Evolutionary conservation across 441 rosid genomes (phyloP), one percentile per base, ranked within the genome.

Genomic region (Melastoma candidum): DNA sequence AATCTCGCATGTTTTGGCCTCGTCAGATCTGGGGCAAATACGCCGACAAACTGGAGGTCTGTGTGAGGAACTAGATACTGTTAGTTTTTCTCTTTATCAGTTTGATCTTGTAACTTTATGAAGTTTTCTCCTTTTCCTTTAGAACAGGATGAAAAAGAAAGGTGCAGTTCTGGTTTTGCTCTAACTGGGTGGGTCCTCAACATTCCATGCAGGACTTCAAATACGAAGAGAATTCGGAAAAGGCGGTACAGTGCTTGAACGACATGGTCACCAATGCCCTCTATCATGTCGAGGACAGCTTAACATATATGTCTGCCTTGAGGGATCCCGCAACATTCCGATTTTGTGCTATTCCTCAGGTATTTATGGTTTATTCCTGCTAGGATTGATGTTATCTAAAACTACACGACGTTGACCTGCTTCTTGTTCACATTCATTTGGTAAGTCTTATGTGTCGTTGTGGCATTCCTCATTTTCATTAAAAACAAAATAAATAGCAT

Each of bases 1-100:
- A 85, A 77, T 77, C 89, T 1, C 95, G 95, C 71, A 86, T 84
- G 97, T 94, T 94, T 62, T 94, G 97, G 97, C 99, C 97, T 71
- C 87, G 80, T 3, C 70, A 81, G 48, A 85, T 87, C 49, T 94
- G 97, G 97, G 72, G 83, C 49, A 84, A 86, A 73, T 88, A 93
- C 70, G 90, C 73, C 44, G 69, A 61, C 66, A 85, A 89, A 66
- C 95, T 94, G 11, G 97, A 89, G 97, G 96, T 89, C 26, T 60
- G 58, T 46, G 52, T 47, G 63, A 55, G 58, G 59, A 3, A 41
- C 57, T 43, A 51, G 45, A 32, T 32, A 1, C 6, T 4, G 8
- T 4, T 32, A 32, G 41, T 32, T 32, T 32, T 32, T 4, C 41
- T 1, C 41, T 39, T 44, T 43, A 29, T 29, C 36, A 29, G 36